These are phyloP conservation scores for Camellia oleifera DNA, from an alignment of 179 eudicot genomes.

Conservation along the genomic window DNA sequence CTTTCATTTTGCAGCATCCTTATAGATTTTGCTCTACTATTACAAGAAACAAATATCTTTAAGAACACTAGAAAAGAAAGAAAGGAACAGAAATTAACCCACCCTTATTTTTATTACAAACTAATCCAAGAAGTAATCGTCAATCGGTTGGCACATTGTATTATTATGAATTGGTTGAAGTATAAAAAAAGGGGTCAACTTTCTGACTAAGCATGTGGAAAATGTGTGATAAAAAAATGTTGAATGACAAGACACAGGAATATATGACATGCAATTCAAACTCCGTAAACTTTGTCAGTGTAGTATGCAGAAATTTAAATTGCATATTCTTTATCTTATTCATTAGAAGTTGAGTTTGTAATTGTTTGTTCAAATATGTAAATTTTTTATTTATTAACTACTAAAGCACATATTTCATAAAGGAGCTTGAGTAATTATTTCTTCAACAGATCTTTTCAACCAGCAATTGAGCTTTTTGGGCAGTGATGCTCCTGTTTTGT, in stretches of 20 bases:
- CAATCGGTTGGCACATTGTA: too few species aligned
- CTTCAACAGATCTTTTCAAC: constrained; percentile 1
- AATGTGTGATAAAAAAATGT: not conserved
- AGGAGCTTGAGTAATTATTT: not conserved
- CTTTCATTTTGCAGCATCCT: too few species aligned
- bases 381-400: not conserved
- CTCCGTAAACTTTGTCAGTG: not conserved
- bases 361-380: not conserved
- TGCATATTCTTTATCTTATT: not conserved
- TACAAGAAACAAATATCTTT: not conserved
- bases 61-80: not conserved
- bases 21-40: too few species aligned
- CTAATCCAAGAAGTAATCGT: too few species aligned
- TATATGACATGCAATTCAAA: not conserved
- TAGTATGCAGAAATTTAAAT: not conserved
- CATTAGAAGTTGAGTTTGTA: not conserved
- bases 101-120: not conserved
- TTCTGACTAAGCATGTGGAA: not conserved
- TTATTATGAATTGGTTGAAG: not conserved
- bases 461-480: not conserved
- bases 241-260: not conserved
- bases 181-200: not conserved
- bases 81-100: not conserved
- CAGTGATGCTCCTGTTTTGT: not conserved
- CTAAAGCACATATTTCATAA: not conserved